Conservation (phyloP, 2,329 filamentous ascomycete genomes). For the Anisogramma anomala region DNA sequence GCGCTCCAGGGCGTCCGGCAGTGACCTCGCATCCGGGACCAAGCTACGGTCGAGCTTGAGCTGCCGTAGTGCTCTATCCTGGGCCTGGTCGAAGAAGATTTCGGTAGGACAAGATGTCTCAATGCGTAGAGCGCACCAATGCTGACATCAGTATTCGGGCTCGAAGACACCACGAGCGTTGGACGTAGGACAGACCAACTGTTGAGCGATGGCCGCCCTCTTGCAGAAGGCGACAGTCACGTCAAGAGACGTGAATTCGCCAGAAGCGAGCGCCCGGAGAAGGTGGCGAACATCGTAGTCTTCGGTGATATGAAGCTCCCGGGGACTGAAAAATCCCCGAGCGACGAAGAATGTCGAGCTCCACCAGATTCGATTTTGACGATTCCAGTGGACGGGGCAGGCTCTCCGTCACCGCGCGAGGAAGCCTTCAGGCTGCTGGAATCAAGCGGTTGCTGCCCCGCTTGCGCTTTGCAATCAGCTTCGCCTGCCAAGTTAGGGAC, state of each 20-base stretch:
- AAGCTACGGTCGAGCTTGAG: slow-evolving; percentile 1
- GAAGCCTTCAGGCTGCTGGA: slow-evolving; percentile 9
- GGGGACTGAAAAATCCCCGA: slow-evolving; percentile 10
- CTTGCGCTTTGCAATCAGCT: slow-evolving; percentile 5
- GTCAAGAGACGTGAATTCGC: slow-evolving; percentile 8
- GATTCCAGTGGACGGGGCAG: slow-evolving; percentile 8
- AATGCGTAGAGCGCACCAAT: no score
- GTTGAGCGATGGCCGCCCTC: slow-evolving; percentile 13
- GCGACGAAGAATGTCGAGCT: slow-evolving; percentile 2
- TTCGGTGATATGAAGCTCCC: slow-evolving; percentile 12
- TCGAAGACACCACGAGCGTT: no score
- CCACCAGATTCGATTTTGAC: slow-evolving; percentile 11
- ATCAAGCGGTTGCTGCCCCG: slow-evolving; percentile 2
- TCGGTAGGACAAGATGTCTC: slow-evolving; percentile 14
- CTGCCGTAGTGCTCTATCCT: slow-evolving; percentile 11
- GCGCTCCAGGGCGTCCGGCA: slow-evolving; percentile 6
- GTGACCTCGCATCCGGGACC: neutral
- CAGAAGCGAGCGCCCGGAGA: slow-evolving; percentile 6
- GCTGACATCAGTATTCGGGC: no score
- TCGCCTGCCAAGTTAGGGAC: slow-evolving; percentile 1
- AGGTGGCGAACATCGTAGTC: slow-evolving; percentile 7
- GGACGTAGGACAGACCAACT: slow-evolving; percentile 12
- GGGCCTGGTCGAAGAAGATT: slow-evolving; percentile 10
- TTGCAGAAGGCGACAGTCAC: slow-evolving; percentile 14
- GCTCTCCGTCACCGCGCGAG: neutral